Conservation (phyloP, 768 basidiomycete genomes). For the Melanogaster broomeanus region DNA sequence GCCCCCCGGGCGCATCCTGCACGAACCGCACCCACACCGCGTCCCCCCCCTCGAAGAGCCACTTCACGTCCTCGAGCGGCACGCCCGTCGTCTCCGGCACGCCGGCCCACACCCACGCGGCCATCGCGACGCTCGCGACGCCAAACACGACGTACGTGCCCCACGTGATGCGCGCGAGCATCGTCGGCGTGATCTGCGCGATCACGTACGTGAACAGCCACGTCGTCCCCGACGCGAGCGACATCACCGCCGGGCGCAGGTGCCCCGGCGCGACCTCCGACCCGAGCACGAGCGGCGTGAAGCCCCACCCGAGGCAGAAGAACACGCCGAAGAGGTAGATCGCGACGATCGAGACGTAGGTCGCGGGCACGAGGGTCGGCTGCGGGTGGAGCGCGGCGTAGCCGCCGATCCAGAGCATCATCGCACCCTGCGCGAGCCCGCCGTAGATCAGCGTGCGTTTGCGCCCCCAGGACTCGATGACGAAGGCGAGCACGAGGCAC, state of each 20-base stretch:
- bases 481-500: slow-evolving; percentile 33
- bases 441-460: slow-evolving; percentile 39
- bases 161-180: slow-evolving; percentile 29
- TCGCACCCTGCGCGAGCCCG: slow-evolving; percentile 35
- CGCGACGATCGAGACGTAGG: slow-evolving; percentile 37
- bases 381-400: slow-evolving; percentile 33
- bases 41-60: slow-evolving; percentile 35
- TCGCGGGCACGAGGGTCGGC: slow-evolving; percentile 23
- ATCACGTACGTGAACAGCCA: slow-evolving; percentile 42
- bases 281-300: slow-evolving; percentile 35
- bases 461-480: slow-evolving; percentile 42
- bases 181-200: slow-evolving; percentile 38
- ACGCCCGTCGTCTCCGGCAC: slow-evolving; percentile 43
- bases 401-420: slow-evolving; percentile 40
- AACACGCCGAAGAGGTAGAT: slow-evolving; percentile 38
- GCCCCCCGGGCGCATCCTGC: slow-evolving; percentile 36
- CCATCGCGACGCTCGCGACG: slow-evolving; percentile 29
- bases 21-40: slow-evolving; percentile 29
- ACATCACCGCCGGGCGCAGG: slow-evolving; percentile 32
- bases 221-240: slow-evolving; percentile 31
- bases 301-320: slow-evolving; percentile 38
- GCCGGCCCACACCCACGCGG: slow-evolving; percentile 35
- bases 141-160: slow-evolving; percentile 38
- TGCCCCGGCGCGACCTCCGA: slow-evolving; percentile 40
- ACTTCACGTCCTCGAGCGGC: slow-evolving; percentile 39